These are phyloP conservation scores for Volvox carteri DNA, from an alignment of 163 green algal species.

Conservation along the genomic window DNA sequence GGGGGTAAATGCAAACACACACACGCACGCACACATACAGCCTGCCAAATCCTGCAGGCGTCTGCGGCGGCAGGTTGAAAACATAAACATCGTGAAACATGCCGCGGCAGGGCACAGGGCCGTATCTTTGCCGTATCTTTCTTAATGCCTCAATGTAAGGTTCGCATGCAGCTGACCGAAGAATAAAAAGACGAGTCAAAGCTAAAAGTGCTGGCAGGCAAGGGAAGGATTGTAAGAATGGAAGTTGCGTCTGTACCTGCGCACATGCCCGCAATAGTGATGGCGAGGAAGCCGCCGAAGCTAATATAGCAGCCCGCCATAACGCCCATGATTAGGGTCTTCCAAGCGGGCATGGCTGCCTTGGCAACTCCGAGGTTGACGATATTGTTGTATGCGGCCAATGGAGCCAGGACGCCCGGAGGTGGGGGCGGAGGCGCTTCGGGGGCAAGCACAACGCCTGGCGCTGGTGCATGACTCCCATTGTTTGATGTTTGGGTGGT, in stretches of 20 bases:
- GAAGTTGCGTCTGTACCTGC: conserved; percentile 27
- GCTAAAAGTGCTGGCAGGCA: no score
- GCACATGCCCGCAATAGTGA: conserved; percentile 72
- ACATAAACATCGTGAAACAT: no score
- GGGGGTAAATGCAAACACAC: no score
- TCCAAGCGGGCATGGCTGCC: conserved; percentile 40
- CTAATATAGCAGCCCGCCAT: conserved; percentile 84
- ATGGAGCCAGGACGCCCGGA: conserved; percentile 27
- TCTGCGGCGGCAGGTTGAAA: no score
- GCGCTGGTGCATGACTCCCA: conserved; percentile 7
- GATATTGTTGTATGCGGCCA: conserved; percentile 24
- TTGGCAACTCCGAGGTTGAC: conserved; percentile 20
- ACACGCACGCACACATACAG: no score
- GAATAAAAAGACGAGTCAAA: no score
- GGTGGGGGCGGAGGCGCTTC: not conserved
- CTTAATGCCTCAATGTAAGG: no score
- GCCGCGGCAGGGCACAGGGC: no score
- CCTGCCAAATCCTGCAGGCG: no score
- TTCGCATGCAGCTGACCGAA: no score
- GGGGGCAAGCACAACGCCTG: not conserved
- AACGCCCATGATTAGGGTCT: conserved; percentile 62
- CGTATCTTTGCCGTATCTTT: no score
- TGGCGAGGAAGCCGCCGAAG: conserved; percentile 81
- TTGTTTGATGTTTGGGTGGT: conserved; percentile 5
- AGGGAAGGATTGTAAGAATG: no score